Base-by-base conservation (phyloP, 768 basidiomycete species). In the Suillus bovinus region DNA sequence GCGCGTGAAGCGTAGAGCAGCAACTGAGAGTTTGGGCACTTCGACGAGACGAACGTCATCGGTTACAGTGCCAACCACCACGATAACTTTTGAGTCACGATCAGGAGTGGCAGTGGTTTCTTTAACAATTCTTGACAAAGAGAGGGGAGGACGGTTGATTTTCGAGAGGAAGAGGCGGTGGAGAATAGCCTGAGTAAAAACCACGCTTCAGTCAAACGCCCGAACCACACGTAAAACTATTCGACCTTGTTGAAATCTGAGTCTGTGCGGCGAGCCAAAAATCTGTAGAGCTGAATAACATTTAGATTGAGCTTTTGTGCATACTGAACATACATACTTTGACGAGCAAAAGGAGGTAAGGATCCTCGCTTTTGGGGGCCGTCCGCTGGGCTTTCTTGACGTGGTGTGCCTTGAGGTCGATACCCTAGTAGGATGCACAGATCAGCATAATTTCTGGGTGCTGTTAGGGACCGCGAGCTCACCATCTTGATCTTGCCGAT, bases 321-420 rank as follows among this genome's bases (percentile, higher is more conserved):
- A 71, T 49, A 31, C 27, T 39, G 31, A 60, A 60, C 59, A 49
- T 46, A 71, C 79, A 64, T 74, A 96, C 96, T 88, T 98, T 99
- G 80, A 99, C 97, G 66, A 99, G 89, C 72, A 99, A 86, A 72
- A 97, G 88, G 71, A 99, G 87, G 83, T 99, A 99, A 20, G 96
- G 96, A 80, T 99, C 97, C 91, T 98, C 94, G 78, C 94, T 96
- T 84, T 93, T 93, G 77, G 97, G 97, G 66, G 93, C 93, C 69
- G 91, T 91, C 67, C 97, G 89, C 74, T 86, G 82, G 70, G 95
- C 88, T 86, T 97, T 98, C 89, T 92, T 96, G 88, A 97, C 96
- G 88, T 99, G 96, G 85, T 99, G 96, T 79, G 84, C 81, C 78
- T 84, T 84, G 80, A 98, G 86, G 82, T 97, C 95, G 80, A 97